Evolutionary conservation across 768 basidiomycete genomes (phyloP).

Genomic region (Albatrellus ellisii): DNA sequence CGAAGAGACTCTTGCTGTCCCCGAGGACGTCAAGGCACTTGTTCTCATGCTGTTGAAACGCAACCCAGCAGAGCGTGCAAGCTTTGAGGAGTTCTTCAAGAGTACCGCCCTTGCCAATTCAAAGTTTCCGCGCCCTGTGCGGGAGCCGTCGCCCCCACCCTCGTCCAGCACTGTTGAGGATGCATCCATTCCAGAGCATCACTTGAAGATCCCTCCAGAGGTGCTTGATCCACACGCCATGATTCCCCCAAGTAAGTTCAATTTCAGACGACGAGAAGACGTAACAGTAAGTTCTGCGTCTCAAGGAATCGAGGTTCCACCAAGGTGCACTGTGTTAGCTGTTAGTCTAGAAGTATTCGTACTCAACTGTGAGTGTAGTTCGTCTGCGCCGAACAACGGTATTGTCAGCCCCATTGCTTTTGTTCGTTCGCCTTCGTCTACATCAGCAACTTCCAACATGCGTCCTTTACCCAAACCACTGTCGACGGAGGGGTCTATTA

Average conservation of each 20-base stretch:
- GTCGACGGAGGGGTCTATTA: constrained; percentile 49
- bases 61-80: constrained; percentile 71
- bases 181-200: constrained; percentile 47
- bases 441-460: neutral
- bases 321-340: no score
- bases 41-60: constrained; percentile 77
- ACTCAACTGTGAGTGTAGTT: no score
- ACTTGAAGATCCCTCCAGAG: constrained; percentile 64
- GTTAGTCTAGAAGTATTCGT: no score
- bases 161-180: neutral
- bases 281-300: constrained; percentile 4
- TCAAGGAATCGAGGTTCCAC: constrained; percentile 2
- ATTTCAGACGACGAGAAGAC: constrained; percentile 36
- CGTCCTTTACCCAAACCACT: constrained; percentile 17
- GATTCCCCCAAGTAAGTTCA: constrained; percentile 74
- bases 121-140: constrained; percentile 51
- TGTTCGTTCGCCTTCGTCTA: neutral
- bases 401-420: no score
- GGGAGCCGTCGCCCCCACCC: constrained; percentile 20
- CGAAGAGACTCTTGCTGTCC: constrained; percentile 45
- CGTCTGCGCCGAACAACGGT: no score
- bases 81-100: constrained; percentile 87
- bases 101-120: constrained; percentile 66
- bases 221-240: constrained; percentile 69
- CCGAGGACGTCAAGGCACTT: constrained; percentile 76